Evolutionary conservation across 805 yeast species (phyloP).

Genomic region (Hanseniaspora lindneri): DNA sequence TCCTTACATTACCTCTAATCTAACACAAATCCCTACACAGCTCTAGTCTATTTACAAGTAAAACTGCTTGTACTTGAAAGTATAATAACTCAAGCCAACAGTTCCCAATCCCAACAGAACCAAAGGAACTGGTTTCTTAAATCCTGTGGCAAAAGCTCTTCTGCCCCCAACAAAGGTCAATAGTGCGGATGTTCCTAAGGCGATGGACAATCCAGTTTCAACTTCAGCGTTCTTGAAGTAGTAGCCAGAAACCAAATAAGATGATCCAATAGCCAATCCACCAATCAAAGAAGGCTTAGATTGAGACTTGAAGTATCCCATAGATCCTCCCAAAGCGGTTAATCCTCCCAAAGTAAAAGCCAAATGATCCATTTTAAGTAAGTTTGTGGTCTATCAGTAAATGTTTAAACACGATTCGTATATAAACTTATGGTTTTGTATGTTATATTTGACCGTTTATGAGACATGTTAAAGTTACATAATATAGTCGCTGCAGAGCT

Average conservation of each 20-base stretch:
- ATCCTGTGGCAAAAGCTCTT: constrained; percentile 48
- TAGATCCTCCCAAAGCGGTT: constrained; percentile 55
- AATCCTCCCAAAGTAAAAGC: constrained; percentile 60
- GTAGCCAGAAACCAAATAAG: constrained; percentile 64
- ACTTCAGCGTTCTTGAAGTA: constrained; percentile 35
- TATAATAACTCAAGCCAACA: constrained; percentile 54
- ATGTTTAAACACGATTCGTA: no score
- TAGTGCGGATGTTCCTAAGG: constrained; percentile 56
- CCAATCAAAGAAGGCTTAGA: constrained; percentile 73
- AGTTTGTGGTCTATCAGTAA: background rate
- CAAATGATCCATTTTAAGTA: constrained; percentile 59
- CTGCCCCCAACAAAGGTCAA: constrained; percentile 62
- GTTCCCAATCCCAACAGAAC: constrained; percentile 52
- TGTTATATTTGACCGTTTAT: no score
- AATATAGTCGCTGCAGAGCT: no score
- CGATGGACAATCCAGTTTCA: constrained; percentile 61
- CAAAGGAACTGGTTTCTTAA: constrained; percentile 67
- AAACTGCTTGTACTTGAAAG: constrained; percentile 62
- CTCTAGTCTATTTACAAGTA: constrained; percentile 29
- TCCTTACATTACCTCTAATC: no score
- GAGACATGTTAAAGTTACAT: no score
- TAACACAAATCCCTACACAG: no score
- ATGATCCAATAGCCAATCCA: constrained; percentile 49
- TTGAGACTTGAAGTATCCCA: constrained; percentile 56
- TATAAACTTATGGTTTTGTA: no score